A percentile compares a stretch with the other conserved stretches of the same genome.
Conservation (phyloP, 2,329 filamentous ascomycete species). For the Biscogniauxia sp. region DNA sequence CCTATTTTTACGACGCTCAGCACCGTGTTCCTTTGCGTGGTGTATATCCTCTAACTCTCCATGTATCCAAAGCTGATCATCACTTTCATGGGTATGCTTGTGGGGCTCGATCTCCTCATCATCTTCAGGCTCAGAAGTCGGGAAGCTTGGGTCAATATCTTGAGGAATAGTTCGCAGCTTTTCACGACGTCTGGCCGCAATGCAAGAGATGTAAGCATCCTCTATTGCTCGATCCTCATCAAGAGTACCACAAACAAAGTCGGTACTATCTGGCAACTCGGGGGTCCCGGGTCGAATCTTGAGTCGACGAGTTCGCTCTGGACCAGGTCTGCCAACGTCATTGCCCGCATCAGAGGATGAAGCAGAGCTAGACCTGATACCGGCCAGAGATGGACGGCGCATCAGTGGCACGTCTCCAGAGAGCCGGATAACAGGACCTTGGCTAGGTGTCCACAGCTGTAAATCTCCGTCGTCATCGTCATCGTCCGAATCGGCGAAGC, state of each 20-base stretch:
- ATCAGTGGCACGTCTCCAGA: conserved; percentile 35
- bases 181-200: conserved; percentile 75
- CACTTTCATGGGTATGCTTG: conserved; percentile 59
- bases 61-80: conserved; percentile 67
- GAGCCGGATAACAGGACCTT: conserved; percentile 37
- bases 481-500: conserved; percentile 67
- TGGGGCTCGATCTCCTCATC: conserved; percentile 75
- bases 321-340: conserved; percentile 29
- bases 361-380: conserved; percentile 60
- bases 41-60: conserved; percentile 67
- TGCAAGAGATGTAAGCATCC: conserved; percentile 82
- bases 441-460: conserved; percentile 53
- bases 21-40: conserved; percentile 53
- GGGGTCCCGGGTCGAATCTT: conserved; percentile 68
- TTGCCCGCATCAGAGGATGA: conserved; percentile 45
- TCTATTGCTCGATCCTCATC: conserved; percentile 96
- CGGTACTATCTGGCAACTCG: conserved; percentile 92
- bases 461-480: conserved; percentile 64
- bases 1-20: conserved; percentile 49
- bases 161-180: conserved; percentile 87
- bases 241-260: conserved; percentile 97
- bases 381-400: conserved; percentile 41
- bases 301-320: conserved; percentile 38
- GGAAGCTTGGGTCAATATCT: conserved; percentile 96
- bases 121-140: conserved; percentile 87